Evolutionary conservation across 106 monocot genomes (phyloP).

Genomic region (Hemerocallis citrina): DNA sequence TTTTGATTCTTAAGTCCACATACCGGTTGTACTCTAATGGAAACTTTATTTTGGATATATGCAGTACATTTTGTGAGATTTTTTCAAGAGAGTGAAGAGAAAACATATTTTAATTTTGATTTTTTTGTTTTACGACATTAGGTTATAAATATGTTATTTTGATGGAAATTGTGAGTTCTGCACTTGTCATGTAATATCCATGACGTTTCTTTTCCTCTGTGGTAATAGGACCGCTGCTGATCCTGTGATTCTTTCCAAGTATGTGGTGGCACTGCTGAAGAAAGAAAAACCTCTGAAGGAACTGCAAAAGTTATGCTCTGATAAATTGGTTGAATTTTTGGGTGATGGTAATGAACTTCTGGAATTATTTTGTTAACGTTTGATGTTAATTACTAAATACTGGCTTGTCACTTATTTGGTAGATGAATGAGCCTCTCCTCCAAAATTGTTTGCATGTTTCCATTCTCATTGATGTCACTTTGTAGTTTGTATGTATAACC

Average conservation of each 20-base stretch:
- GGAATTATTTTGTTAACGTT: neutral
- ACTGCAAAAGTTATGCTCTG: conserved; percentile 39
- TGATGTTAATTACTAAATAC: neutral
- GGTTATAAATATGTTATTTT: neutral
- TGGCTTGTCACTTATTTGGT: neutral
- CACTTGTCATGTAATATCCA: neutral
- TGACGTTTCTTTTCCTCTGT: neutral
- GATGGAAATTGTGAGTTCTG: neutral
- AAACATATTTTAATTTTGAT: neutral
- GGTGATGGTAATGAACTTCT: conserved; percentile 34
- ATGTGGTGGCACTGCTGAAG: conserved; percentile 52
- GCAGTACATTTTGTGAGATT: neutral
- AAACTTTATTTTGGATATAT: neutral
- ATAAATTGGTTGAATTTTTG: conserved; percentile 53
- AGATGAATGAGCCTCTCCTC: too few species aligned
- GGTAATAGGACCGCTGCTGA: conserved; percentile 36
- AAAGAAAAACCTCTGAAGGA: conserved; percentile 43
- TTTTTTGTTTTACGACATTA: neutral
- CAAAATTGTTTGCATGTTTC: neutral
- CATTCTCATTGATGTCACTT: neutral
- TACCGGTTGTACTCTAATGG: neutral
- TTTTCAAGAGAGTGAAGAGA: neutral
- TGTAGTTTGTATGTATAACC: too few species aligned
- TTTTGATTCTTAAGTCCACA: neutral
- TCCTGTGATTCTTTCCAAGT: conserved; percentile 40